Evolutionary conservation across 495 filamentous ascomycete genomes (phyloP).

Genomic region (Penicillium soppii): DNA sequence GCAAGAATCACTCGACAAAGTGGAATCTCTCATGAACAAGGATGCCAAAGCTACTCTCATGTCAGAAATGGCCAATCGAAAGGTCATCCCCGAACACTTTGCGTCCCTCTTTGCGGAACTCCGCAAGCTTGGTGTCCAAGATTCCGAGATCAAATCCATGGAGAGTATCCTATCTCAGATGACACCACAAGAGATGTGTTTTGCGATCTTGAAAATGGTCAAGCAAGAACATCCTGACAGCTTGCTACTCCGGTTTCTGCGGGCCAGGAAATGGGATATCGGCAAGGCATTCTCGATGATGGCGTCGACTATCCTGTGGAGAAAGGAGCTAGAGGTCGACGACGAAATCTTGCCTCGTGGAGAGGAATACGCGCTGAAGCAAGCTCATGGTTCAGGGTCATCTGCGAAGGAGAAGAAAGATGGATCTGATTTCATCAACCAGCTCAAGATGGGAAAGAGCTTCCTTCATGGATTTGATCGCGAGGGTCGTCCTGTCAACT

Average conservation of each 20-base stretch:
- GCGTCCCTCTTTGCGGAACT: constrained; percentile 11
- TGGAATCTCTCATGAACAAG: constrained; percentile 16
- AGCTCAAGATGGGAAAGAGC: constrained; percentile 81
- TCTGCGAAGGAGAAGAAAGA: constrained; percentile 54
- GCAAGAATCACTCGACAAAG: constrained; percentile 19
- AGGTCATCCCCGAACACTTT: constrained; percentile 16
- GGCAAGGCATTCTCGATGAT: constrained; percentile 86
- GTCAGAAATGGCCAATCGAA: constrained; percentile 14
- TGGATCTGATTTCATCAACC: constrained; percentile 73
- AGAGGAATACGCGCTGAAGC: constrained; percentile 59
- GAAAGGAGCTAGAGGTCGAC: constrained; percentile 75
- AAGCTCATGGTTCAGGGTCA: constrained; percentile 46
- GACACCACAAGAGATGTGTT: constrained; percentile 26
- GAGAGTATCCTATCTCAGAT: constrained; percentile 19
- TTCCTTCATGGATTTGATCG: constrained; percentile 82
- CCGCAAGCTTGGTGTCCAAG: constrained; percentile 19
- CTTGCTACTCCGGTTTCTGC: constrained; percentile 78
- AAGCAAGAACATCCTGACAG: constrained; percentile 67
- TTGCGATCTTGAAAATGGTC: constrained; percentile 24
- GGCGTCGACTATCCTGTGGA: constrained; percentile 83
- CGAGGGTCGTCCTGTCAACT: constrained; percentile 73
- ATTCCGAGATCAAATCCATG: constrained; percentile 23
- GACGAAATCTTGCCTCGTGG: constrained; percentile 73
- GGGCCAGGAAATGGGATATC: constrained; percentile 89
- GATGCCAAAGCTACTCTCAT: constrained; percentile 12